These are phyloP conservation scores for Erodium maritimum DNA, from an alignment of 345 rosid species.

Conservation along the genomic window DNA sequence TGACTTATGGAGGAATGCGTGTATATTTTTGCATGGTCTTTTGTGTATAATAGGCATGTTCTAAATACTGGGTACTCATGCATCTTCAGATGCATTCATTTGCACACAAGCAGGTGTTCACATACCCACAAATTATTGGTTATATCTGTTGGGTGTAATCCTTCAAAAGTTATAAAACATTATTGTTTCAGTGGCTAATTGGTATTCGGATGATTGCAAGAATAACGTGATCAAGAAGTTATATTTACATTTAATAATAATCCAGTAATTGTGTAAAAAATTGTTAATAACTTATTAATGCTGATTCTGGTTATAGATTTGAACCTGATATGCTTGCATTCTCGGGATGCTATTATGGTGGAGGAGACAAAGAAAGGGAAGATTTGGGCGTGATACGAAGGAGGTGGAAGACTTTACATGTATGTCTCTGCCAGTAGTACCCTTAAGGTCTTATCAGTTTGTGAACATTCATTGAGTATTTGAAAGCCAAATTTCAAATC, in stretches of 20 bases:
- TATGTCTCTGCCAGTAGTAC: conserved; percentile 23
- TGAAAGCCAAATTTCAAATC: neutral
- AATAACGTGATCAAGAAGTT: neutral
- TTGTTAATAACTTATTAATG: conserved; percentile 12
- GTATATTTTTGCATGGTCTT: neutral
- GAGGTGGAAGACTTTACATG: conserved; percentile 98
- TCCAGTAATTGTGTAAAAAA: neutral
- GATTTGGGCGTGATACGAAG: conserved; percentile 74
- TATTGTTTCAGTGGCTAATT: neutral
- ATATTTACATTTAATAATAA: conserved; percentile 2
- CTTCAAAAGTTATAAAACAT: neutral
- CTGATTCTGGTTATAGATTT: conserved; percentile 53
- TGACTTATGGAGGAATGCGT: neutral
- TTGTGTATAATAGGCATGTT: neutral
- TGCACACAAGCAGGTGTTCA: neutral
- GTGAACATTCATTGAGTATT: neutral
- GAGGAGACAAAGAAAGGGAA: conserved; percentile 79
- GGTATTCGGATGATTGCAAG: neutral
- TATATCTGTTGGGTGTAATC: neutral
- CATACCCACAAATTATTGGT: neutral
- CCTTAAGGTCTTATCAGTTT: neutral
- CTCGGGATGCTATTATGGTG: conserved; percentile 98
- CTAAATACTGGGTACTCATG: neutral
- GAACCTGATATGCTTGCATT: conserved; percentile 99
- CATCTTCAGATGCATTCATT: neutral